phyloP scores from a whole-genome alignment of 139 green algal genomes.

The Tetradesmus lagerheimii region DNA sequence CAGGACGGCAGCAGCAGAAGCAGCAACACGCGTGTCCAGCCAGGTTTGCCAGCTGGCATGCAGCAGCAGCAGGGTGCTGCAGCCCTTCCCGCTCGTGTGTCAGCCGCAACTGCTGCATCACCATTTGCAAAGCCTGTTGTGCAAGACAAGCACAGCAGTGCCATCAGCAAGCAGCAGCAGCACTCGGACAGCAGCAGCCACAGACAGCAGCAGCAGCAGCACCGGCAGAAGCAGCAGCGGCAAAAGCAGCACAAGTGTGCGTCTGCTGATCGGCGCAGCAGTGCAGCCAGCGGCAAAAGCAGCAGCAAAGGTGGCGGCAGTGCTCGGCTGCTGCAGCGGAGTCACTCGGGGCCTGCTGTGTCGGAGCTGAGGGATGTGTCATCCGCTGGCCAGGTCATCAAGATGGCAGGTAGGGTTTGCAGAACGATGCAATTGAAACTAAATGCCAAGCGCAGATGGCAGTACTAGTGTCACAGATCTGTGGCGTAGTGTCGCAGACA shows the following conservation, averaged over 20 bases:
- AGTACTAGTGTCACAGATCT: too few species aligned
- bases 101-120: slow-evolving; percentile 7
- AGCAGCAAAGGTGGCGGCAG: neutral
- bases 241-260: neutral
- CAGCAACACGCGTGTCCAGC: neutral
- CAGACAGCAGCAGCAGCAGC: neutral
- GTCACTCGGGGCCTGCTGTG: slow-evolving; percentile 26
- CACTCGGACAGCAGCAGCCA: neutral
- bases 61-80: neutral
- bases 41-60: neutral
- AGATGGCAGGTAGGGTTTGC: slow-evolving; percentile 33
- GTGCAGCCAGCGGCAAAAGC: neutral
- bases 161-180: slow-evolving; percentile 4
- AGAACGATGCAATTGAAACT: too few species aligned
- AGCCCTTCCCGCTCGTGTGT: neutral
- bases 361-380: slow-evolving; percentile 26
- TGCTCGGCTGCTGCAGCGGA: neutral
- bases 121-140: slow-evolving; percentile 9
- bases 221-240: slow-evolving; percentile 5
- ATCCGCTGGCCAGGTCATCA: slow-evolving; percentile 39
- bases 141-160: slow-evolving; percentile 13
- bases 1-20: neutral
- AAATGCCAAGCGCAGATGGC: too few species aligned
- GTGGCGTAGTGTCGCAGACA: too few species aligned
- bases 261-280: neutral